A percentile compares a stretch with the other conserved stretches of the same genome.
Conservation (phyloP, 305 asterid species). For the Fraxinus xanthoxyloides region DNA sequence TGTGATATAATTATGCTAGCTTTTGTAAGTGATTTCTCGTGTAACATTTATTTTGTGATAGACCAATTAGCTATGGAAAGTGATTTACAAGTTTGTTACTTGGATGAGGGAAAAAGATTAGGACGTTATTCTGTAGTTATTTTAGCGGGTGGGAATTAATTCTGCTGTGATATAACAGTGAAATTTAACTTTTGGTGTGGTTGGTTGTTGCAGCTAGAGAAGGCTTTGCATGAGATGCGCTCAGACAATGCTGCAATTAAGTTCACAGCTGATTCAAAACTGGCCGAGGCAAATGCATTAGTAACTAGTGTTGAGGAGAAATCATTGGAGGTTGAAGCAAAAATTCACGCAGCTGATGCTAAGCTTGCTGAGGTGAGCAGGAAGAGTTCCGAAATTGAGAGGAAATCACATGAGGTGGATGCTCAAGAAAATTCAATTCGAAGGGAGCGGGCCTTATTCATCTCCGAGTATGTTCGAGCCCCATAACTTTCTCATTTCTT, state of each 20-base stretch:
- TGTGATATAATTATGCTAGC: background rate
- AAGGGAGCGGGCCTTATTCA: slow-evolving; percentile 68
- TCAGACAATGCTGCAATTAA: slow-evolving; percentile 83
- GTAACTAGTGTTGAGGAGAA: slow-evolving; percentile 79
- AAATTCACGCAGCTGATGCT: slow-evolving; percentile 78
- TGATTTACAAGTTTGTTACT: slow-evolving; percentile 1
- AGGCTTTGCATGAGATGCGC: slow-evolving; percentile 87
- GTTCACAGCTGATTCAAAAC: slow-evolving; percentile 87
- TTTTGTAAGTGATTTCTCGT: background rate
- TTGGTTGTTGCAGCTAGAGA: slow-evolving; percentile 76
- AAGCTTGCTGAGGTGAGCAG: slow-evolving; percentile 89
- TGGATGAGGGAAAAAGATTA: background rate
- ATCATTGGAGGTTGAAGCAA: slow-evolving; percentile 88
- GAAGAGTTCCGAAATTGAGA: slow-evolving; percentile 79
- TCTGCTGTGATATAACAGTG: slow-evolving; percentile 12
- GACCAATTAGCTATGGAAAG: background rate
- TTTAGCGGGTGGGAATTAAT: slow-evolving; percentile 1
- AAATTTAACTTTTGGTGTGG: slow-evolving; percentile 19
- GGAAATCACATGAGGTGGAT: slow-evolving; percentile 64
- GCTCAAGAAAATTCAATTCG: slow-evolving; percentile 78
- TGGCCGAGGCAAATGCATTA: slow-evolving; percentile 84
- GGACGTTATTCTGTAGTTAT: background rate
- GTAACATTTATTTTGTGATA: background rate
- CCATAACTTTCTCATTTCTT: slow-evolving; percentile 20
- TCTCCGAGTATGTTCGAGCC: slow-evolving; percentile 58